A percentile compares a stretch with the other conserved stretches of the same genome.
Evolutionary conservation across 176 grass and related monocot species (phyloP).

Genomic region (Elymus sibiricus): DNA sequence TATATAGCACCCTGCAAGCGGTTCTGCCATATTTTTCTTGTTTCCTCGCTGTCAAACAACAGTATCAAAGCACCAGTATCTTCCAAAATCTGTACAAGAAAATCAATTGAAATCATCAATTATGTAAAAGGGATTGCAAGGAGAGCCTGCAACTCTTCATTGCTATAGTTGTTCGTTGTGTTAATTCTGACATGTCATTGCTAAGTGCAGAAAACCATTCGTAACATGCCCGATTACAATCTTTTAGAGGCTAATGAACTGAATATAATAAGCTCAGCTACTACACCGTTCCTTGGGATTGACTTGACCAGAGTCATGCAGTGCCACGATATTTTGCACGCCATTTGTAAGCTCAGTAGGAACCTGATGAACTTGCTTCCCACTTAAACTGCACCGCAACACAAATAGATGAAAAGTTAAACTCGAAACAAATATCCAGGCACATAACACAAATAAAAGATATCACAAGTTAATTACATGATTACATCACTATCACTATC

Average conservation of each 20-base stretch:
- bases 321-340: constrained; percentile 72
- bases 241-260: constrained; percentile 17
- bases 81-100: constrained; percentile 77
- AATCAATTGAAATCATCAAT: constrained; percentile 26
- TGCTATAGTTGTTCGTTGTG: not conserved
- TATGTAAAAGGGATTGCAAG: constrained; percentile 13
- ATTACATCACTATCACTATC: not conserved
- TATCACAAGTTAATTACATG: constrained; percentile 15
- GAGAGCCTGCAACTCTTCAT: not conserved
- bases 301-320: constrained; percentile 89
- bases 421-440: constrained; percentile 11
- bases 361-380: constrained; percentile 87
- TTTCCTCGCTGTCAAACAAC: constrained; percentile 74
- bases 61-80: constrained; percentile 77
- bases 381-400: constrained; percentile 73
- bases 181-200: not conserved
- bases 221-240: constrained; percentile 8
- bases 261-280: constrained; percentile 24
- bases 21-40: constrained; percentile 69
- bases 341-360: constrained; percentile 68
- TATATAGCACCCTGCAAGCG: constrained; percentile 93
- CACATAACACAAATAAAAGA: not conserved
- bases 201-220: constrained; percentile 1
- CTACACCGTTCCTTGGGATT: constrained; percentile 73
- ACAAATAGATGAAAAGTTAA: constrained; percentile 14